Conservation (phyloP, 2,329 filamentous ascomycete species). For the Hirsutella thompsonii region DNA sequence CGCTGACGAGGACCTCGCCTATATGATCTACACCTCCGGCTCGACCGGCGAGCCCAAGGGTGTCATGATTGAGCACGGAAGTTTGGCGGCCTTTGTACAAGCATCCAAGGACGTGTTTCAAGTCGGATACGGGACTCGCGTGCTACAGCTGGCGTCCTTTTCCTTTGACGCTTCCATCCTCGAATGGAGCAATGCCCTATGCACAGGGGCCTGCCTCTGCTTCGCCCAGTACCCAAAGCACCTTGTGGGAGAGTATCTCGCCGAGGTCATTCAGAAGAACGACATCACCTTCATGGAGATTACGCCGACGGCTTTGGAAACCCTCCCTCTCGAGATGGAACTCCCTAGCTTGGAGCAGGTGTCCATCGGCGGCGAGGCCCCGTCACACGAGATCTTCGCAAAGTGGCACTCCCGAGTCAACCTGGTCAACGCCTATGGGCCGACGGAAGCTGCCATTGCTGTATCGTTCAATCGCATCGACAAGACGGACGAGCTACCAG, state of each 20-base stretch:
- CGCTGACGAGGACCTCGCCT: conserved; percentile 3
- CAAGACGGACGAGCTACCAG: conserved; percentile 1
- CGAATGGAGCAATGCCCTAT: conserved; percentile 3
- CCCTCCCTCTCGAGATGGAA: background rate
- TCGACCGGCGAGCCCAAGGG: conserved; percentile 4
- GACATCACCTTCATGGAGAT: conserved; percentile 1
- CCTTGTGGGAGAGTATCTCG: conserved; percentile 3
- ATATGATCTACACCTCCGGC: conserved; percentile 4
- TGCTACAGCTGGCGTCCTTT: conserved; percentile 4
- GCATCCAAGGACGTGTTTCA: conserved; percentile 1
- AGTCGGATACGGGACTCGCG: conserved; percentile 1
- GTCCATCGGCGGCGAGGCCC: conserved; percentile 3
- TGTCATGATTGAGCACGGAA: conserved; percentile 5
- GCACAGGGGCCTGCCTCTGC: conserved; percentile 3
- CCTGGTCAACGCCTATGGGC: conserved; percentile 3
- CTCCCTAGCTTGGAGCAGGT: conserved; percentile 1
- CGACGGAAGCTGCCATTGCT: conserved; percentile 2
- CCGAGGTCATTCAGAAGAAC: conserved; percentile 4
- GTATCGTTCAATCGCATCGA: conserved; percentile 4
- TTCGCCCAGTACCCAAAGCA: conserved; percentile 3
- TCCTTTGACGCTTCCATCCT: conserved; percentile 4
- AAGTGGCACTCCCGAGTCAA: conserved; percentile 4
- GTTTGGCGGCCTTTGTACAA: conserved; percentile 1
- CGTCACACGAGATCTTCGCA: conserved; percentile 3
- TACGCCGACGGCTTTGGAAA: conserved; percentile 3